Base-by-base conservation (phyloP, 129 eudicot species). In the Flaveria linearis region DNA sequence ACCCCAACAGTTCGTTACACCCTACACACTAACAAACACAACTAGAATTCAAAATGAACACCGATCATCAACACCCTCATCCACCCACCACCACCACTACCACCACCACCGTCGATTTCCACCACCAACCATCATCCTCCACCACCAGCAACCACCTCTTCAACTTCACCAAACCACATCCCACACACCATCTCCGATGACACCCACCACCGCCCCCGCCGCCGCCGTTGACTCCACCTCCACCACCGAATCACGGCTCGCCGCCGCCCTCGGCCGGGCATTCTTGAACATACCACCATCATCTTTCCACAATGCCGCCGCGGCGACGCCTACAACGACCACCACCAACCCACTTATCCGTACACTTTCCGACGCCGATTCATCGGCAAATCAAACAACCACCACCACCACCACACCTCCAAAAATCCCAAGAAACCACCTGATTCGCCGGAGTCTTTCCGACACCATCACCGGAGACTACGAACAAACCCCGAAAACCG, bases 211-310 rank as follows among this genome's bases (percentile, higher is more conserved):
- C 14, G 26, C 5, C 50, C 1, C 11, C 50, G 2, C 14, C 14
- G 11, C 50, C 33, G 13, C 45, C 14, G 7, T 15, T 7, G 15
- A 17, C 0, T 11, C 73, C 33, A 72, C 9, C 52, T 71, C 71
- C 69, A 45, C 71, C 60, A 70, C 71, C 0, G 72, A 75, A 75
- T 75, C 72, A 63, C 16, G 71, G 1, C 45, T 75, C 2, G 79
- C 72, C 52, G 63, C 79, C 17, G 50, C 46, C n/a, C 28, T 75
- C 22, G 63, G 72, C 49, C 72, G 61, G 7, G 50, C 72, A 46
- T 26, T 62, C 71, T 42, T 45, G 7, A 74, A 43, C 70, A 74
- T 74, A 1, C 70, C 70, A 0, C 50, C 78, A 60, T 60, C 78
- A 43, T 74, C 71, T 46, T 74, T 61, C 70, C 70, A 60, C 60